phyloP scores from a whole-genome alignment of 306 rosid genomes.

The Pterocarpus santalinus region DNA sequence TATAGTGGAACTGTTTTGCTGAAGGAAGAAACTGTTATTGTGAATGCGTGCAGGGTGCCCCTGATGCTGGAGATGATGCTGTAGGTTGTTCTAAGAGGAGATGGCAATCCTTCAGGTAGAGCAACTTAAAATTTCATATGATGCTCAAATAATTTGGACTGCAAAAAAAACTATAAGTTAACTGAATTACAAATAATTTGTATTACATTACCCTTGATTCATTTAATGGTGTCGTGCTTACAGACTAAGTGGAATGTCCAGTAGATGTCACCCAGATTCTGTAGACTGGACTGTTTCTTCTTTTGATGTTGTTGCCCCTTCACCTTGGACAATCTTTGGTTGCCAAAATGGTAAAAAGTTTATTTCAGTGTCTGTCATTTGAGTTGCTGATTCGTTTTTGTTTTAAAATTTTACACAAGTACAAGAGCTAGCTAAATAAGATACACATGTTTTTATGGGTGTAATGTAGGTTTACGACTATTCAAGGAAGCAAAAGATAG shows the following conservation, averaged over 20 bases:
- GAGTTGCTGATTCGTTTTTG: conserved; percentile 10
- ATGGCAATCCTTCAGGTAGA: conserved; percentile 79
- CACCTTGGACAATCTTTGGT: conserved; percentile 96
- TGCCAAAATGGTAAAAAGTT: conserved; percentile 80
- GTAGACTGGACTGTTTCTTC: conserved; percentile 74
- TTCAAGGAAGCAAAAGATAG: conserved; percentile 91
- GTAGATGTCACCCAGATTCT: conserved; percentile 53
- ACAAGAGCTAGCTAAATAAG: conserved; percentile 29
- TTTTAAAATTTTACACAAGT: conserved; percentile 2
- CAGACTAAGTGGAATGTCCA: conserved; percentile 74
- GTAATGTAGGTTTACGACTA: conserved; percentile 78
- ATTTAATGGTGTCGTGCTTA: conserved; percentile 31
- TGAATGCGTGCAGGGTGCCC: conserved; percentile 65
- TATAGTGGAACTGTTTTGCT: conserved; percentile 35
- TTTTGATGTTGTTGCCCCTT: conserved; percentile 91
- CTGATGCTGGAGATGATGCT: conserved; percentile 58
- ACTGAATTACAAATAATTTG: conserved; percentile 15
- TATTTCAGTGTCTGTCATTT: conserved; percentile 40
- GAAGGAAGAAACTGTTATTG: conserved; percentile 38
- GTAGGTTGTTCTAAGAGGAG: conserved; percentile 73
- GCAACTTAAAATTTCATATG: conserved; percentile 9
- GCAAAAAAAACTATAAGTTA: conserved; percentile 4
- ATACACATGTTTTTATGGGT: conserved; percentile 33
- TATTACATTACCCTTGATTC: conserved; percentile 15
- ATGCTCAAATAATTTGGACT: conserved; percentile 4